Evolutionary conservation across 441 rosid genomes (phyloP).

Genomic region (Adansonia gregorii): DNA sequence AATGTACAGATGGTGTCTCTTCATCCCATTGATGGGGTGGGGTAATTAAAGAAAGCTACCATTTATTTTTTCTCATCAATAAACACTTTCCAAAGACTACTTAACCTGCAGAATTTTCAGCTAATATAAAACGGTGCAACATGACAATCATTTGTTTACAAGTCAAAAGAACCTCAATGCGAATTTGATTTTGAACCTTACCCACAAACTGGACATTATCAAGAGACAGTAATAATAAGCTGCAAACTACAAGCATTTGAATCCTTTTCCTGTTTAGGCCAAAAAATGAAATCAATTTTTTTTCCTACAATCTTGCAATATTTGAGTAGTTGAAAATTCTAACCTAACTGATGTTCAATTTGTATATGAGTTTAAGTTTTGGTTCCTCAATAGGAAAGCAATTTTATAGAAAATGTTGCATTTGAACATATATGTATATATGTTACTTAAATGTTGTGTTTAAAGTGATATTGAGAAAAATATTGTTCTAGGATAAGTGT

Average conservation of each 20-base stretch:
- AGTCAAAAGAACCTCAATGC: neutral
- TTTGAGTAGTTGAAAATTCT: neutral
- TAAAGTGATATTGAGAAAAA: neutral
- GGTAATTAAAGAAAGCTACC: neutral
- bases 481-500: constrained; percentile 9
- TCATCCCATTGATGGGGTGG: constrained; percentile 26
- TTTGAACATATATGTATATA: neutral
- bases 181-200: neutral
- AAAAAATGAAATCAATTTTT: neutral
- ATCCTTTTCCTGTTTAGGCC: neutral
- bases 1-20: constrained; percentile 18
- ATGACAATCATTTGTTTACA: neutral
- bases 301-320: neutral
- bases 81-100: neutral
- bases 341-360: neutral
- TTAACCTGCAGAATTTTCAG: neutral
- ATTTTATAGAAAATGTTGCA: neutral
- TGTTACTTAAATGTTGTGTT: neutral
- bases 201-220: constrained; percentile 1
- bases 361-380: neutral
- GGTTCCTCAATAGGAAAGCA: neutral
- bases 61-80: neutral
- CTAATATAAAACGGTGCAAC: neutral
- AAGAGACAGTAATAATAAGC: neutral
- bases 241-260: neutral